Evolutionary conservation across 129 eudicot species (phyloP), one percentile per base, ranked within the genome.

Genomic region (Chrysanthemum makinoi): DNA sequence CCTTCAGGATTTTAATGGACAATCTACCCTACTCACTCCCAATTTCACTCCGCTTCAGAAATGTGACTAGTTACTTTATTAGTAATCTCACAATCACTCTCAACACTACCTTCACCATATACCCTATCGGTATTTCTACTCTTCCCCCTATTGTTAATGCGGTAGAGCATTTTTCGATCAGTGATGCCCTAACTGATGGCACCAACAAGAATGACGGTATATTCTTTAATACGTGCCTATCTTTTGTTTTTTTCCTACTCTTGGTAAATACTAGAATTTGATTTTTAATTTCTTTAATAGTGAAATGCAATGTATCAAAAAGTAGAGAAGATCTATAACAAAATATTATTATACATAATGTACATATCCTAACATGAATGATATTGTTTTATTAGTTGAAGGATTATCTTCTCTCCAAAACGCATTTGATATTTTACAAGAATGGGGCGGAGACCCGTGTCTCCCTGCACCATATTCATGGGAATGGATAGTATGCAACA

Each of bases 381-480:
- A 15, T 7, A 10, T 5, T 13, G 16, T 62, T 65, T 3, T 24
- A 66, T 35, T 30, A 88, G 95, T 85, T 16, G 74, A 75, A 66
- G 88, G 86, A 16, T 77, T 88, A 67, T 62, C 63, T 73, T 79
- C 83, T 54, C 77, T 88, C 22, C 82, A 70, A 81, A 68, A 63
- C 0, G 52, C 77, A 13, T 81, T 88, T 58, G 65, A n/a, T 0
- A 72, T 51, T 15, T 63, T 81, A 22, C 66, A 66, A 67, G 81
- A 72, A 61, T 88, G 88, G 96, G 61, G 78, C 0, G 88, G 91
- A 2, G 96, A 88, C 62, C 96, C 96, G 0, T 88, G 96, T 55
- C 91, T 88, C 7, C 96, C 96, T 5, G 75, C 84, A 6, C 74
- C 82, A 14, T 86, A 73, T 75, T 68, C 96, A 66, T 88, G 91